phyloP scores from a whole-genome alignment of 306 rosid genomes.

The Dalbergia oliveri region DNA sequence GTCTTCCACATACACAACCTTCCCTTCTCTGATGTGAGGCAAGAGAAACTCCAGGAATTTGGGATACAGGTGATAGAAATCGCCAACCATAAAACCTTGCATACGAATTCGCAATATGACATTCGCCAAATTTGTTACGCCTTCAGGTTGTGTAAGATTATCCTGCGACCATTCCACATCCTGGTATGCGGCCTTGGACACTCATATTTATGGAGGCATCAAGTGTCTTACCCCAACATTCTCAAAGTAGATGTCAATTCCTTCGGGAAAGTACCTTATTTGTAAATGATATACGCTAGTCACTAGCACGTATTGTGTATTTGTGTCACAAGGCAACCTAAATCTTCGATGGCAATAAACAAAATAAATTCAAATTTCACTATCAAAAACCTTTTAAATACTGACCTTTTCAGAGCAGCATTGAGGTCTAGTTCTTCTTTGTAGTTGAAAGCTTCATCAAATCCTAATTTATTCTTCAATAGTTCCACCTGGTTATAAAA shows the following conservation, averaged over 20 bases:
- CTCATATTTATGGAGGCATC: conserved; percentile 26
- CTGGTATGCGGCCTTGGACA: conserved; percentile 10
- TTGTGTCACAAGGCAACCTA: too few species aligned
- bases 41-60: conserved; percentile 1
- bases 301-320: too few species aligned
- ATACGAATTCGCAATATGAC: conserved; percentile 12
- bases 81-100: background rate
- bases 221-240: conserved; percentile 35
- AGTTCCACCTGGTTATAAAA: conserved; percentile 39
- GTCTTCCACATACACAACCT: conserved; percentile 42
- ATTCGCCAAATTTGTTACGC: conserved; percentile 22
- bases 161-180: conserved; percentile 22
- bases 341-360: background rate
- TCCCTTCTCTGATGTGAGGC: conserved; percentile 36
- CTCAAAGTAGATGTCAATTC: conserved; percentile 39
- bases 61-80: conserved; percentile 25
- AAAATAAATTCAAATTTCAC: background rate
- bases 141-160: conserved; percentile 20
- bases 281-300: background rate
- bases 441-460: conserved; percentile 51
- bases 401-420: conserved; percentile 51
- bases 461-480: conserved; percentile 47
- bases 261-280: conserved; percentile 36
- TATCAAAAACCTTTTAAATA: background rate
- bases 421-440: conserved; percentile 52